A percentile compares a stretch with the other conserved stretches of the same genome.
Conservation (phyloP, 805 yeast species). For the Candida coleopterorum region DNA sequence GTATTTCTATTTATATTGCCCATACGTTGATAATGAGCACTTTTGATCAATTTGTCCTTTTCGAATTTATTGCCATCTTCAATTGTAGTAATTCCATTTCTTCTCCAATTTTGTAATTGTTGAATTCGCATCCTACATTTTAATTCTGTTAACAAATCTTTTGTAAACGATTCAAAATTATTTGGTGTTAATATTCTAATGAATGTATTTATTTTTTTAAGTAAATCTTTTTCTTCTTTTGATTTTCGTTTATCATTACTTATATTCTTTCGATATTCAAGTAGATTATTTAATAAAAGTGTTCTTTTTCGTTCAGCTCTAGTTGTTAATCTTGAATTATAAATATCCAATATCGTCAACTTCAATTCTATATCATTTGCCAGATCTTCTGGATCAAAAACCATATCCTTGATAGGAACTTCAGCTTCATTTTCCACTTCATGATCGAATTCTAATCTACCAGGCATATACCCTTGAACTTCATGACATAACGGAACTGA, state of each 20-base stretch:
- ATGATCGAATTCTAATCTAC: constrained; percentile 91
- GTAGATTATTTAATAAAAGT: constrained; percentile 65
- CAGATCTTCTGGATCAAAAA: constrained; percentile 89
- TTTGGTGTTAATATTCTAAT: constrained; percentile 74
- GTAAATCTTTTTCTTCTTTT: constrained; percentile 85
- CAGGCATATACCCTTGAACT: constrained; percentile 98
- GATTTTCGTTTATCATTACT: constrained; percentile 79
- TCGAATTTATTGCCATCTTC: constrained; percentile 85
- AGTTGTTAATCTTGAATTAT: constrained; percentile 81
- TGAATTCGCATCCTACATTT: constrained; percentile 76
- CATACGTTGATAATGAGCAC: constrained; percentile 57
- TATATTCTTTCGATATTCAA: constrained; percentile 81
- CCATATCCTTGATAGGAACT: constrained; percentile 88
- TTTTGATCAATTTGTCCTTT: constrained; percentile 73
- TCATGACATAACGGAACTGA: constrained; percentile 97
- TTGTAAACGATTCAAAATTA: constrained; percentile 73
- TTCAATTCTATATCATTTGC: constrained; percentile 87
- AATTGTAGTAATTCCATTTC: constrained; percentile 77
- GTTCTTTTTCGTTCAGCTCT: constrained; percentile 91
- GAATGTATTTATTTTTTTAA: constrained; percentile 71
- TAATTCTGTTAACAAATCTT: constrained; percentile 72
- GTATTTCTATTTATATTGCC: constrained; percentile 26
- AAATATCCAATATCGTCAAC: constrained; percentile 80
- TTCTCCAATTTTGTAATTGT: constrained; percentile 90
- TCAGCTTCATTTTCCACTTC: constrained; percentile 98